Evolutionary conservation across 139 green algal genomes (phyloP), one percentile per base, ranked within the genome.

Genomic region (Coccomyxa sp.): DNA sequence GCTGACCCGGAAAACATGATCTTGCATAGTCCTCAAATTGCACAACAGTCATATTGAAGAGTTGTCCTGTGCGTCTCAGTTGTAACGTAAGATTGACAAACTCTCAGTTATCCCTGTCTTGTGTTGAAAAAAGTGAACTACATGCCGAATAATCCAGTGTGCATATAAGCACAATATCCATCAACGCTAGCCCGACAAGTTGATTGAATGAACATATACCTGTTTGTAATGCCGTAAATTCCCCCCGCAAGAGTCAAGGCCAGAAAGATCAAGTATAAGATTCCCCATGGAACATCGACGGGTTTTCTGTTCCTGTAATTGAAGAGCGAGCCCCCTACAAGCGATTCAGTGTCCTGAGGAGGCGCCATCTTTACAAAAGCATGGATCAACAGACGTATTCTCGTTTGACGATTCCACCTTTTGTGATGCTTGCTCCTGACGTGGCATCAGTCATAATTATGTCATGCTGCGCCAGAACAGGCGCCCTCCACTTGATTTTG

Each of bases 181-280:
- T 51, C 38, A 3, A 51, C 38, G 38, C 38, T 51, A 7, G 7
- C 38, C 38, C 7, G 38, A 51, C 60, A 13, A 27, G 9, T 58
- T 51, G 14, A 0, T n/a, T 79, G 13, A 59, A 67, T 78, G 63
- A 30, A 1, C 30, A 51, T 77, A 31, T 38, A 77, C 76, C 82
- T 85, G 59, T 85, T 60, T 11, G 80, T 51, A 25, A 79, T 63
- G 18, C 58, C 82, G 31, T 82, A 85, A 9, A 82, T 13, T 13
- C 76, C 82, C 18, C 59, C 59, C 60, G 67, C 79, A 10, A 86
- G n/a, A 25, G 83, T 80, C 27, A 86, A 67, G 15, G 51, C 78
- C 28, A 86, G 38, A 9, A 79, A 82, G 32, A 78, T 38, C 0
- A 25, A 66, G 76, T 86, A 86, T 21, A 79, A 51, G 15, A 83